These are phyloP conservation scores for Juglanconis sp. DNA, from an alignment of 2,329 filamentous ascomycete species.

Conservation along the genomic window DNA sequence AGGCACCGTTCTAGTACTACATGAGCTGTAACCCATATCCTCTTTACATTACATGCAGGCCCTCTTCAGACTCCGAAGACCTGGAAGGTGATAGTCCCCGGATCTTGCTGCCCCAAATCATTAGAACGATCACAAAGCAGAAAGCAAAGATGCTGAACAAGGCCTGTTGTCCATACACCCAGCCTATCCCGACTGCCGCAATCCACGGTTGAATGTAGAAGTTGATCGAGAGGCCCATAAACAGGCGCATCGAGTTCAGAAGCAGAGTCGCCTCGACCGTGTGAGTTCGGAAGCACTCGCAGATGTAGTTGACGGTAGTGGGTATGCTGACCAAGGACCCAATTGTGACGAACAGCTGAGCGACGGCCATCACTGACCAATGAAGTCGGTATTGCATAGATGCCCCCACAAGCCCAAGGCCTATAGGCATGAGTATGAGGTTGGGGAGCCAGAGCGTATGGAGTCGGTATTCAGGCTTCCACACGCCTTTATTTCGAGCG, in stretches of 20 bases:
- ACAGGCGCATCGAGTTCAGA: slow-evolving; percentile 32
- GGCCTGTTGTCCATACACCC: slow-evolving; percentile 40
- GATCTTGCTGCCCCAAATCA: slow-evolving; percentile 26
- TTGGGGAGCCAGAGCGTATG: slow-evolving; percentile 28
- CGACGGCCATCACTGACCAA: slow-evolving; percentile 37
- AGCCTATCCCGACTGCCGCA: slow-evolving; percentile 31
- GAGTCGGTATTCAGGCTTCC: slow-evolving; percentile 39
- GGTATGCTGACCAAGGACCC: slow-evolving; percentile 30
- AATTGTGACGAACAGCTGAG: slow-evolving; percentile 37
- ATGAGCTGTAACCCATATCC: no score
- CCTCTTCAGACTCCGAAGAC: slow-evolving; percentile 18
- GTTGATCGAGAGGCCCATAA: slow-evolving; percentile 34
- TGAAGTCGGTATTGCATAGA: slow-evolving; percentile 37
- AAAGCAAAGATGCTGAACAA: slow-evolving; percentile 31
- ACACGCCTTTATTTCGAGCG: slow-evolving; percentile 26
- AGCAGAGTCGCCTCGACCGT: slow-evolving; percentile 33
- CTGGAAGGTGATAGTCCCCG: slow-evolving; percentile 16
- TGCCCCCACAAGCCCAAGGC: slow-evolving; percentile 35
- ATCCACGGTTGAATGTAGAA: slow-evolving; percentile 39
- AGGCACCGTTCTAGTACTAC: no score
- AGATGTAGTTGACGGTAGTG: slow-evolving; percentile 30
- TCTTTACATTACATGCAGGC: neutral
- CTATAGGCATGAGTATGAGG: slow-evolving; percentile 30
- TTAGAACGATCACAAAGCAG: slow-evolving; percentile 24
- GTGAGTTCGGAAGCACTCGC: slow-evolving; percentile 32